Evolutionary conservation across 2,329 filamentous ascomycete genomes (phyloP).

Genomic region (Gyromitra esculenta): DNA sequence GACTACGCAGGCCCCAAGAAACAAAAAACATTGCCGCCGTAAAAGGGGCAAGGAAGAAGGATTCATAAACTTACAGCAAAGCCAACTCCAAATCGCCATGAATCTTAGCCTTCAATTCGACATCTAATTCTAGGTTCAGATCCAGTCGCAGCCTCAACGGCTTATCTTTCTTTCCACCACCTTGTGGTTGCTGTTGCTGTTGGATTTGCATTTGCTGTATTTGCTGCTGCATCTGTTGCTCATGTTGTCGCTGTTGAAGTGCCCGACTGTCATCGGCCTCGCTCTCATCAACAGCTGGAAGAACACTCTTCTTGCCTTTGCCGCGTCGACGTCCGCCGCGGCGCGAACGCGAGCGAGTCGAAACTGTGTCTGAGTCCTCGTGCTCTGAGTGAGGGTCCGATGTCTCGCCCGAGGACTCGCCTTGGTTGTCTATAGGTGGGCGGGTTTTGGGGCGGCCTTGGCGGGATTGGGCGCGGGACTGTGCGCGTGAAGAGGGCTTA

Average conservation of each 20-base stretch:
- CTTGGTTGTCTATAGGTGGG: background rate
- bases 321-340: constrained; percentile 25
- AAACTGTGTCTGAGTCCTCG: constrained; percentile 14
- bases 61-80: constrained; percentile 71
- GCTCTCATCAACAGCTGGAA: constrained; percentile 16
- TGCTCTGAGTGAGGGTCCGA: constrained; percentile 25
- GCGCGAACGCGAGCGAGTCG: constrained; percentile 30
- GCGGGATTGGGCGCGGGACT: constrained; percentile 3
- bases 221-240: constrained; percentile 57
- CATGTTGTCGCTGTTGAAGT: constrained; percentile 5
- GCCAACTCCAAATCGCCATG: constrained; percentile 83
- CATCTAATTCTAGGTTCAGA: constrained; percentile 82
- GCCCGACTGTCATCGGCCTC: constrained; percentile 17
- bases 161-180: constrained; percentile 66
- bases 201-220: constrained; percentile 59
- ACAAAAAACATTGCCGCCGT: constrained; percentile 21
- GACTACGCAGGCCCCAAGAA: constrained; percentile 32
- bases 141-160: constrained; percentile 77
- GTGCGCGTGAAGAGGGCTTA: background rate
- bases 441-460: background rate
- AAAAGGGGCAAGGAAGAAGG: constrained; percentile 27
- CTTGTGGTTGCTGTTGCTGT: constrained; percentile 59
- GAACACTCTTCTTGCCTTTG: constrained; percentile 18
- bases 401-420: constrained; percentile 33
- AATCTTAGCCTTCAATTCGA: constrained; percentile 85